Base-by-base conservation (phyloP, 257 asterid species). In the Gardenia jasminoides region DNA sequence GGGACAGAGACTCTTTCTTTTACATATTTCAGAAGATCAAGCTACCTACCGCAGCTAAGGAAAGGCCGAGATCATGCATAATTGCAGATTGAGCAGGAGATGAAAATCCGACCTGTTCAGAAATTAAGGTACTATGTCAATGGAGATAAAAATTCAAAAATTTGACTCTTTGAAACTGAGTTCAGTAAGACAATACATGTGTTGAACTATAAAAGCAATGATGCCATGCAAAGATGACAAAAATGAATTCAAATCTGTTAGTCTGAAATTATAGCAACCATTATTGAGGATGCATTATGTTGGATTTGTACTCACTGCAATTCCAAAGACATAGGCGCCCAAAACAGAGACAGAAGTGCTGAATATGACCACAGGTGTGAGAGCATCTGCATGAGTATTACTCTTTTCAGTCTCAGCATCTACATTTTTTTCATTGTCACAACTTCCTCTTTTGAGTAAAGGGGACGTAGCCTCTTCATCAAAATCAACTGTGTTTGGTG, bases 281-380 rank as follows among this genome's bases (percentile, higher is more conserved):
- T 36, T 17, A 17, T 20, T 10, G 15, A 1, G 72, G 72, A 8
- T 67, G 26, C n/a, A 9, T 16, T 31, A 6, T 6, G 11, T 5
- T 9, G 10, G 24, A 17, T 24, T 58, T 36, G 10, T 52, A 70
- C 22, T 91, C 83, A 92, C 98, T 48, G 97, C 94, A 82, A 88
- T 90, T 75, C 98, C 98, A 84, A 92, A 90, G 76, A 87, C 98
- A 78, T 78, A 94, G 78, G 98, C 92, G 65, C 98, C 98, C 47
- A 90, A 84, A 72, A 94, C 93, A n/a, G 97, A 93, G 74, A 91
- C 90, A 16, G 88, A 59, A 70, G 97, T 89, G 88, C 96, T 92
- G 71, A 92, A 80, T 28, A 92, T 86, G 77, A 94, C 88, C 83
- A 86, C 77, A 52, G 78, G 65, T 76, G 94, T 90, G 81, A 88